Conservation (phyloP, 495 filamentous ascomycete species). For the Penicillium soppii region DNA sequence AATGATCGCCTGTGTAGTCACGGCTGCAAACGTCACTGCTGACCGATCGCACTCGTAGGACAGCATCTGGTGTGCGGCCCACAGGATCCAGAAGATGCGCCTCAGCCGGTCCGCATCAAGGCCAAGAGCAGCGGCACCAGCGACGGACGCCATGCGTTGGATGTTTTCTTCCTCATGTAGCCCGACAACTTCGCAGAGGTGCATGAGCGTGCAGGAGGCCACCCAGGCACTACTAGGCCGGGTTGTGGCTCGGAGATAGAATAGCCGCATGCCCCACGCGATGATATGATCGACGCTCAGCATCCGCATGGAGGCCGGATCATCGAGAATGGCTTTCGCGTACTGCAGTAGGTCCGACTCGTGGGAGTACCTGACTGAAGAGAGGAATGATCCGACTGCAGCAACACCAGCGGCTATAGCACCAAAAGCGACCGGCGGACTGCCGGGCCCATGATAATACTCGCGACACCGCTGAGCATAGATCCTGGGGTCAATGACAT, state of each 20-base stretch:
- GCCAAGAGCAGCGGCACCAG: conserved; percentile 20
- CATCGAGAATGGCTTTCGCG: conserved; percentile 35
- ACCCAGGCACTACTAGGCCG: conserved; percentile 35
- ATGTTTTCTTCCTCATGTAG: conserved; percentile 31
- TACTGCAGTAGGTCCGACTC: conserved; percentile 31
- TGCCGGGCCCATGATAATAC: conserved; percentile 24
- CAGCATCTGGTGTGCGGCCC: conserved; percentile 32
- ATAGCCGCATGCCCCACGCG: conserved; percentile 33
- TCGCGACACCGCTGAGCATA: conserved; percentile 30
- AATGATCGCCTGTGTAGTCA: conserved; percentile 26
- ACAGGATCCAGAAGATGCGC: conserved; percentile 35
- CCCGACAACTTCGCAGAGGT: conserved; percentile 29
- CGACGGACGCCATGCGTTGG: conserved; percentile 23
- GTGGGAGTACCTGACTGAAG: conserved; percentile 19
- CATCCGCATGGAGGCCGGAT: conserved; percentile 27
- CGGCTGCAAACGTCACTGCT: conserved; percentile 20
- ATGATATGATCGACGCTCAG: conserved; percentile 31
- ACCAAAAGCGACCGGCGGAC: conserved; percentile 20
- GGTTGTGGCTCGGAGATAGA: conserved; percentile 37
- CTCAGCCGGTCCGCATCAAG: conserved; percentile 30
- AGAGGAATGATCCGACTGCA: conserved; percentile 31
- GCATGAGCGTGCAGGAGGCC: conserved; percentile 34
- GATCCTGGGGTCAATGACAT: conserved; percentile 26
- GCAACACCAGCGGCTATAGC: conserved; percentile 31
- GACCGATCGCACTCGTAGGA: conserved; percentile 34